Conservation (phyloP, 2,329 filamentous ascomycete genomes). For the Neonectria faginata region DNA sequence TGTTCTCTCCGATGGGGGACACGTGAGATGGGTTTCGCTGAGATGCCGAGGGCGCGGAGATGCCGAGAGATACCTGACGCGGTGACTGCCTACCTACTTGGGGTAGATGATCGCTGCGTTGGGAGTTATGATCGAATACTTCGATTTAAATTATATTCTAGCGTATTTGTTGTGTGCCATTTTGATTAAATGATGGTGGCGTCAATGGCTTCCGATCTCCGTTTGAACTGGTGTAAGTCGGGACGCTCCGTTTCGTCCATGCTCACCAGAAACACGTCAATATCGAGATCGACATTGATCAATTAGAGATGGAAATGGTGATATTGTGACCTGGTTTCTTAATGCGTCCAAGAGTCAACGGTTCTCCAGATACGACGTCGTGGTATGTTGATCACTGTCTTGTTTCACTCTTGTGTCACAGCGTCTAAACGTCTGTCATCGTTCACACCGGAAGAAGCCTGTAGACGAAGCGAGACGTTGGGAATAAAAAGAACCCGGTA, state of each 20-base stretch:
- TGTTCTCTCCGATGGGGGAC: background rate
- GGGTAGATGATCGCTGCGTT: background rate
- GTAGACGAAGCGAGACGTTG: too few relatives aligned
- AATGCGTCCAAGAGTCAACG: too few relatives aligned
- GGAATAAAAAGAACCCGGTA: background rate
- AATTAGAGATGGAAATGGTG: background rate
- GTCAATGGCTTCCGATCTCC: background rate
- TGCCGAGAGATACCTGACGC: background rate
- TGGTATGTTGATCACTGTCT: too few relatives aligned
- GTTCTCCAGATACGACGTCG: too few relatives aligned
- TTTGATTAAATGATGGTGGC: background rate
- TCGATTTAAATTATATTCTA: background rate
- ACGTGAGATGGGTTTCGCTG: background rate
- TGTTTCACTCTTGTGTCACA: too few relatives aligned
- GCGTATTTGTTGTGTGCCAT: background rate
- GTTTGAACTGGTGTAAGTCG: slow-evolving; percentile 1
- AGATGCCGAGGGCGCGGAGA: background rate
- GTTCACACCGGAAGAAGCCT: too few relatives aligned
- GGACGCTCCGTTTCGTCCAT: slow-evolving; percentile 1
- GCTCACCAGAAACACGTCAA: background rate
- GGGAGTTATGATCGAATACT: background rate
- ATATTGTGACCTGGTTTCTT: too few relatives aligned
- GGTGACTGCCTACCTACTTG: too few relatives aligned
- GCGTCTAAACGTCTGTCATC: background rate
- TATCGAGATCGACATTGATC: background rate